Evolutionary conservation across 148 eudicot genomes (phyloP).

Genomic region (Diospyros lotus): DNA sequence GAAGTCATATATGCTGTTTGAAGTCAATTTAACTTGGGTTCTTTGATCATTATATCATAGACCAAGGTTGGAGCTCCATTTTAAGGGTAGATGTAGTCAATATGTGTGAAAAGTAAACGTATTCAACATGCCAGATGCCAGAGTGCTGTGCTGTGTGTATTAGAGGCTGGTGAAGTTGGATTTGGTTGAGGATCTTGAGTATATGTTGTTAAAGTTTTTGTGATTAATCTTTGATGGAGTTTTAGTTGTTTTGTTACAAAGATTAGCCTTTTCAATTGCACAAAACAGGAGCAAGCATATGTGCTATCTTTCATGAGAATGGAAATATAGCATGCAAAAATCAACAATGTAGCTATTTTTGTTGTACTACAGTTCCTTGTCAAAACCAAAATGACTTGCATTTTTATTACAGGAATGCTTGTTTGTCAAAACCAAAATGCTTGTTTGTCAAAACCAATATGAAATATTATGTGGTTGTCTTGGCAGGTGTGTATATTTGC

Average conservation of each 20-base stretch:
- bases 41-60: background rate
- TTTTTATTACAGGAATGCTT: background rate
- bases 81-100: background rate
- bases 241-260: background rate
- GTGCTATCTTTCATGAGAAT: background rate
- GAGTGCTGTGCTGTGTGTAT: too few species aligned
- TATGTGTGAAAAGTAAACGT: too few species aligned
- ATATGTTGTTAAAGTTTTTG: background rate
- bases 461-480: background rate
- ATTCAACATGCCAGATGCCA: background rate
- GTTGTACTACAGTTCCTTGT: background rate
- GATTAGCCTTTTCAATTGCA: background rate
- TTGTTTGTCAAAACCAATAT: too few species aligned
- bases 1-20: background rate
- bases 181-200: background rate
- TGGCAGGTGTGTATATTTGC: conserved; percentile 78
- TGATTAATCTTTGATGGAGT: background rate
- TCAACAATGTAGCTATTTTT: too few species aligned
- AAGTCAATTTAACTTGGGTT: background rate
- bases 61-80: background rate
- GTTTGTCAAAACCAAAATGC: background rate
- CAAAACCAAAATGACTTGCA: background rate
- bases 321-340: background rate
- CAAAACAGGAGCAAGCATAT: background rate
- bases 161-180: too few species aligned